These are phyloP conservation scores for Pseudognaphalium luteoalbum DNA, from an alignment of 129 eudicot species.

Conservation along the genomic window DNA sequence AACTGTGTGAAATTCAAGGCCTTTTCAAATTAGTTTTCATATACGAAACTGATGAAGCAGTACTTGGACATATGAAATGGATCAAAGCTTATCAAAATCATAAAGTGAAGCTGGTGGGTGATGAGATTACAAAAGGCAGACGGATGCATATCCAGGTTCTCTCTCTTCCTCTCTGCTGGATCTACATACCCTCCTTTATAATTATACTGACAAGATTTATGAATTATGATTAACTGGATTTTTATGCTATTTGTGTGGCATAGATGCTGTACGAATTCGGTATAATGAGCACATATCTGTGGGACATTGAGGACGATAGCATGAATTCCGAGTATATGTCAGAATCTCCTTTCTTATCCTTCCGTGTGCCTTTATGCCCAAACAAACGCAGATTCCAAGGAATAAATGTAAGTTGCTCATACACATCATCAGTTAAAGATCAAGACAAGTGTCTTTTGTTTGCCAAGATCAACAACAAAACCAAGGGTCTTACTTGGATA, in stretches of 20 bases:
- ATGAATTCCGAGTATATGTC: neutral
- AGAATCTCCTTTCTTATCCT: neutral
- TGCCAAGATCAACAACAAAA: too few species aligned
- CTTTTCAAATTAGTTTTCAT: slow-evolving; percentile 8
- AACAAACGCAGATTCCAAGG: neutral
- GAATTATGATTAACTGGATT: too few species aligned
- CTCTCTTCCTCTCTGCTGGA: too few species aligned
- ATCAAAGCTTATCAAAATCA: neutral
- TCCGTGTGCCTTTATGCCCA: slow-evolving; percentile 13
- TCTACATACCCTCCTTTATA: too few species aligned
- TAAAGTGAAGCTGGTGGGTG: slow-evolving; percentile 7
- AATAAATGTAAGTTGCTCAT: neutral
- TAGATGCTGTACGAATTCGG: too few species aligned
- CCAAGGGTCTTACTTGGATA: too few species aligned
- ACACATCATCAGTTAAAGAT: too few species aligned
- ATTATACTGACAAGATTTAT: too few species aligned
- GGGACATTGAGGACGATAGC: too few species aligned
- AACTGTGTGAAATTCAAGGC: slow-evolving; percentile 19
- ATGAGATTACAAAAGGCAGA: slow-evolving; percentile 11
- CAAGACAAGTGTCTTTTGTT: too few species aligned
- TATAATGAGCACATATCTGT: too few species aligned
- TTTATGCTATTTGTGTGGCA: too few species aligned
- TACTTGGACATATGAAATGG: slow-evolving; percentile 24
- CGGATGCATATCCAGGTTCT: neutral
- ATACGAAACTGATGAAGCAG: neutral